Percentiles rank a stretch among this genome's conserved stretches.
These are phyloP conservation scores for Nymphaea colorata DNA, from an alignment of 164 flowering plant species.

Conservation along the genomic window DNA sequence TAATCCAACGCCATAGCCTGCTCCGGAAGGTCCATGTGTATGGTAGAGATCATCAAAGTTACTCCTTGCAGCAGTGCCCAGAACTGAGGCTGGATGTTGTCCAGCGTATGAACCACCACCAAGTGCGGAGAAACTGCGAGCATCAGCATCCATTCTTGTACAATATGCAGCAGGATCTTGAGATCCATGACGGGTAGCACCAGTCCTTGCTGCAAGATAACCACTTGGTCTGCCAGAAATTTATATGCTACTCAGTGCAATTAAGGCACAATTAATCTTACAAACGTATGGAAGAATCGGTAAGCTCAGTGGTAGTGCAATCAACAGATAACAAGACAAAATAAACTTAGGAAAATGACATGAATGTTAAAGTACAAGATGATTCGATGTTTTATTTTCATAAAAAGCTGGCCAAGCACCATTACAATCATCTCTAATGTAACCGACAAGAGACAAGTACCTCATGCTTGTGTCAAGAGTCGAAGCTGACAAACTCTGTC, in stretches of 20 bases:
- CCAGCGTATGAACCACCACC: slow-evolving; percentile 49
- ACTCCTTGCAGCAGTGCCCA: slow-evolving; percentile 80
- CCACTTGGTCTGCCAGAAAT: slow-evolving; percentile 98
- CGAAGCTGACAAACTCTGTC: slow-evolving; percentile 17
- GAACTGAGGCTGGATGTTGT: slow-evolving; percentile 60
- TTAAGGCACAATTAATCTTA: slow-evolving; percentile 2
- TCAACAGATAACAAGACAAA: slow-evolving; percentile 7
- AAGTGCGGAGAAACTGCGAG: slow-evolving; percentile 43
- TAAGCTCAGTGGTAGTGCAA: not conserved
- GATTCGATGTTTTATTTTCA: not conserved
- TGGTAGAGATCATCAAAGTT: slow-evolving; percentile 55
- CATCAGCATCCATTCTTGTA: slow-evolving; percentile 70
- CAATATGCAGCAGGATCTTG: slow-evolving; percentile 65
- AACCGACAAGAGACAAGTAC: slow-evolving; percentile 24
- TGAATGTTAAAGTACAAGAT: not conserved
- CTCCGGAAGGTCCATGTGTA: slow-evolving; percentile 54
- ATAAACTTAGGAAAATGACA: not conserved
- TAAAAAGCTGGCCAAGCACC: not conserved
- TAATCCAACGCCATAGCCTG: slow-evolving; percentile 91
- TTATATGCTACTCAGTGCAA: slow-evolving; percentile 59
- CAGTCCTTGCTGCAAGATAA: slow-evolving; percentile 76
- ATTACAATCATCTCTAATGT: not conserved
- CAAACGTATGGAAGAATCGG: not conserved
- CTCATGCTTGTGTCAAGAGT: slow-evolving; percentile 59
- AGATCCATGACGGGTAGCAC: slow-evolving; percentile 48